These are phyloP conservation scores for Sporothrix euskadiensis DNA, from an alignment of 2,329 filamentous ascomycete genomes.

Conservation along the genomic window DNA sequence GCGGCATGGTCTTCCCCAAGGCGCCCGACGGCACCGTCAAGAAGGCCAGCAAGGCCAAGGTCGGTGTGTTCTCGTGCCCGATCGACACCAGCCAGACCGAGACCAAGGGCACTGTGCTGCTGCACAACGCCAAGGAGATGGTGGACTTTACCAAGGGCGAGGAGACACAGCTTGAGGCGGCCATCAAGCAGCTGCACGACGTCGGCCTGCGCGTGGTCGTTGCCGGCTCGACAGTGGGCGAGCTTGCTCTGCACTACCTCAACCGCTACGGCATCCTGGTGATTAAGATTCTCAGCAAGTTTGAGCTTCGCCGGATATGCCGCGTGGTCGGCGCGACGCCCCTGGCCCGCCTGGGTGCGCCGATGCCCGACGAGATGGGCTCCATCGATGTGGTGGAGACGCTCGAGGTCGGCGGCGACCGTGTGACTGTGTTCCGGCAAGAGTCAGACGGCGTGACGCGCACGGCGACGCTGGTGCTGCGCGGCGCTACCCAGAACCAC, in stretches of 20 bases:
- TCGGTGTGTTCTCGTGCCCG: slow-evolving; percentile 93
- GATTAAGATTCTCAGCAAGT: slow-evolving; percentile 97
- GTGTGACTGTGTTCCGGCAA: slow-evolving; percentile 97
- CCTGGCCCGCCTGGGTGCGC: slow-evolving; percentile 90
- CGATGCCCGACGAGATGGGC: slow-evolving; percentile 99
- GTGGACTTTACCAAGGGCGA: slow-evolving; percentile 97
- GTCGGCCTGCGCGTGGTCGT: slow-evolving; percentile 89
- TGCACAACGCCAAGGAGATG: slow-evolving; percentile 99
- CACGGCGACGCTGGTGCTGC: slow-evolving; percentile 89
- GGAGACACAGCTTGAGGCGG: slow-evolving; percentile 83
- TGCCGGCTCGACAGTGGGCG: slow-evolving; percentile 89
- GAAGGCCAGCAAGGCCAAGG: slow-evolving; percentile 90
- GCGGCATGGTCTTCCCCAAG: slow-evolving; percentile 97
- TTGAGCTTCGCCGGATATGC: slow-evolving; percentile 91
- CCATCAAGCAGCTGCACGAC: slow-evolving; percentile 94
- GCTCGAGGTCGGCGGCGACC: slow-evolving; percentile 93
- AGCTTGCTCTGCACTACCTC: slow-evolving; percentile 94
- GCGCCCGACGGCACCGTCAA: slow-evolving; percentile 91
- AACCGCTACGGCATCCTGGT: slow-evolving; percentile 95
- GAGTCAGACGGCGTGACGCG: slow-evolving; percentile 81
- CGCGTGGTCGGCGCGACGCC: slow-evolving; percentile 95
- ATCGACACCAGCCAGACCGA: slow-evolving; percentile 96
- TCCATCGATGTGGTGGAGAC: slow-evolving; percentile 94
- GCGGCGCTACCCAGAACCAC: slow-evolving; percentile 96
- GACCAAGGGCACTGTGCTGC: slow-evolving; percentile 94